These are phyloP conservation scores for Austroboletus niveus DNA, from an alignment of 1,284 basidiomycete genomes.

Conservation along the genomic window DNA sequence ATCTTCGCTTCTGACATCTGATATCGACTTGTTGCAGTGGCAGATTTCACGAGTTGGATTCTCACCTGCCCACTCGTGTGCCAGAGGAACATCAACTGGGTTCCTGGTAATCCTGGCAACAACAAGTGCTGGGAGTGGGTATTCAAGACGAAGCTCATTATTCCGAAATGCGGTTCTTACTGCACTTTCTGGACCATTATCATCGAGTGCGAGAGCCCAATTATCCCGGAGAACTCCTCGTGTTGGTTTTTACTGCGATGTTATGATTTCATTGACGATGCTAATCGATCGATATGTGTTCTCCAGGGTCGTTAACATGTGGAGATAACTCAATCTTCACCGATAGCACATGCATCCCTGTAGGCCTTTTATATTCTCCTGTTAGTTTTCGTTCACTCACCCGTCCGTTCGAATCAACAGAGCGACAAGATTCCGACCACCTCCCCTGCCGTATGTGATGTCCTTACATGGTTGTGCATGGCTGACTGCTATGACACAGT, in stretches of 20 bases:
- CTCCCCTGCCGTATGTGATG: too few species aligned
- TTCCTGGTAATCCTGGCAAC: background rate
- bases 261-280: background rate
- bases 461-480: too few species aligned
- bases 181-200: conserved; percentile 10
- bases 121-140: background rate
- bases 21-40: background rate
- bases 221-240: conserved; percentile 2
- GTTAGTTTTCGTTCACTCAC: too few species aligned
- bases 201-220: conserved; percentile 6
- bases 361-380: background rate
- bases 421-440: too few species aligned
- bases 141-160: conserved; percentile 1
- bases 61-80: background rate
- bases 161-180: background rate
- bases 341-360: conserved; percentile 5
- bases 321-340: conserved; percentile 8
- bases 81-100: conserved; percentile 10
- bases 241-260: background rate
- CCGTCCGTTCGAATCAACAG: too few species aligned
- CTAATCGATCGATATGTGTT: background rate
- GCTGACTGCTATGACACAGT: too few species aligned
- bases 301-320: conserved; percentile 6
- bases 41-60: conserved; percentile 6
- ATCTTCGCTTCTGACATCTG: background rate